A percentile compares a stretch with the other conserved stretches of the same genome.
phyloP scores from a whole-genome alignment of 164 flowering plant genomes.

The Kingdonia uniflora region DNA sequence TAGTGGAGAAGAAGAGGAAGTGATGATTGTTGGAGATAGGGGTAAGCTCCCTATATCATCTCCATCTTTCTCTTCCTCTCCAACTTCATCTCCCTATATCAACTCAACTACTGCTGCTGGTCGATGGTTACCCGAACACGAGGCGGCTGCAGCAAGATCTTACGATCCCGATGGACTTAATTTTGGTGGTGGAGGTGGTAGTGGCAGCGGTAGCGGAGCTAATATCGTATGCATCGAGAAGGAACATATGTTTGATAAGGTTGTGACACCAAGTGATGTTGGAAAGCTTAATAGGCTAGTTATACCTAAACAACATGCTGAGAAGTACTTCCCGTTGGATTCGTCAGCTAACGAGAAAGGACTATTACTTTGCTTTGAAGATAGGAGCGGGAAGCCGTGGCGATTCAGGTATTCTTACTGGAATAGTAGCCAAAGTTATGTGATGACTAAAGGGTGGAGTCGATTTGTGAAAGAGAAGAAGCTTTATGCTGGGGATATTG shows the following conservation, averaged over 20 bases:
- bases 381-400: constrained; percentile 76
- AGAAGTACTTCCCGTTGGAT: constrained; percentile 84
- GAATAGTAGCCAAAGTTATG: constrained; percentile 99
- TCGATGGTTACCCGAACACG: neutral
- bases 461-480: constrained; percentile 92
- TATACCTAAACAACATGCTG: constrained; percentile 95
- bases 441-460: constrained; percentile 99
- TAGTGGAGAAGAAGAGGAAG: constrained; percentile 11
- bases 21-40: constrained; percentile 4
- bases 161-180: neutral
- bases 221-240: constrained; percentile 19
- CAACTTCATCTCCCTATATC: too few species aligned
- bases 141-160: neutral
- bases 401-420: constrained; percentile 89
- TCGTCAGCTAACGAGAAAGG: constrained; percentile 69
- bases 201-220: constrained; percentile 1
- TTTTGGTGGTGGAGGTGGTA: constrained; percentile 9
- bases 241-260: constrained; percentile 96
- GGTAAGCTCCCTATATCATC: constrained; percentile 13
- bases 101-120: too few species aligned
- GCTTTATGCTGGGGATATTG: constrained; percentile 85
- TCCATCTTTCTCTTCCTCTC: constrained; percentile 13
- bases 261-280: constrained; percentile 92
- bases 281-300: constrained; percentile 90
- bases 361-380: constrained; percentile 70